Percentiles rank a stretch among this genome's conserved stretches.
phyloP scores from a whole-genome alignment of 2,329 filamentous ascomycete species.

The Cordyceps tenuipes region DNA sequence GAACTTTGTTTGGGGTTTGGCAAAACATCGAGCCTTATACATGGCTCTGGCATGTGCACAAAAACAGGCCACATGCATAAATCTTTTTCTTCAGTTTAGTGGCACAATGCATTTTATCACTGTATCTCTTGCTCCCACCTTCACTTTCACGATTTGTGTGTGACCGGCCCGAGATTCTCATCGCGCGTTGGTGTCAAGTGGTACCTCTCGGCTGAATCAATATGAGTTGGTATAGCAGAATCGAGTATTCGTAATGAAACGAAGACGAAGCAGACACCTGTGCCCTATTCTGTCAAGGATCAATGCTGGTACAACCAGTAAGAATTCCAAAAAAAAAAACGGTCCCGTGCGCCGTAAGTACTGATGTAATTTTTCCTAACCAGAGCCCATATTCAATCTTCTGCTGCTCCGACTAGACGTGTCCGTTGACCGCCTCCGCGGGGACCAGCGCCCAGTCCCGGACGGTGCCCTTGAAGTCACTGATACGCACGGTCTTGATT shows the following conservation, averaged over 20 bases:
- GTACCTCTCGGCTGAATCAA: not conserved
- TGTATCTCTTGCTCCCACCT: not conserved
- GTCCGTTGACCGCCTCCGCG: slow-evolving; percentile 33
- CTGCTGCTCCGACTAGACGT: slow-evolving; percentile 7
- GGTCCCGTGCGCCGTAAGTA: not conserved
- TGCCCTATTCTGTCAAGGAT: not conserved
- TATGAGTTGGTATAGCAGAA: not conserved
- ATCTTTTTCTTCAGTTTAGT: not conserved
- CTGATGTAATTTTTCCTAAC: not conserved
- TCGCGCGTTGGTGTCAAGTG: not conserved
- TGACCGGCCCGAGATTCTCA: not conserved
- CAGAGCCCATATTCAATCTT: not conserved
- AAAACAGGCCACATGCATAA: not conserved
- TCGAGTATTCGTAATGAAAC: not conserved
- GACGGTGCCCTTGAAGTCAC: slow-evolving; percentile 91
- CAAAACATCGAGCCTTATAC: not conserved
- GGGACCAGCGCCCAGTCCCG: slow-evolving; percentile 58
- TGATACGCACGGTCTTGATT: slow-evolving; percentile 78
- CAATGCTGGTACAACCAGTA: not conserved
- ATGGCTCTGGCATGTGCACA: not conserved
- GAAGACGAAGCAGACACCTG: not conserved
- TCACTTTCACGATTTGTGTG: not conserved
- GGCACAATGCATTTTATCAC: not conserved
- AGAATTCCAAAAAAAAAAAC: not conserved
- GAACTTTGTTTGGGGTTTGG: not conserved